These are phyloP conservation scores for Coemansia umbellata DNA, from an alignment of 192 early-diverging fungal species.

Conservation along the genomic window DNA sequence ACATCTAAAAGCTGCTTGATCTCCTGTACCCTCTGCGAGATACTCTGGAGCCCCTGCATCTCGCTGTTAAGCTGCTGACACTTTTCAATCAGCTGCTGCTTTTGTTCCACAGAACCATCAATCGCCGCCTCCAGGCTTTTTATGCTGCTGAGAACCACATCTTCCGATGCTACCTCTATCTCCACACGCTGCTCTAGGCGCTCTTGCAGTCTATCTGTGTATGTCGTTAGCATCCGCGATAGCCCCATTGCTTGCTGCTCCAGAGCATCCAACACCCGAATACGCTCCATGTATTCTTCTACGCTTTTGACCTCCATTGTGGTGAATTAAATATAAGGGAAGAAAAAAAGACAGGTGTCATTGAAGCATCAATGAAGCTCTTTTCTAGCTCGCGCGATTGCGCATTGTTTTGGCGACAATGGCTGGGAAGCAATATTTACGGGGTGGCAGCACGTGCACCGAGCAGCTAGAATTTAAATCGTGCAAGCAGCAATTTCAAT, in stretches of 20 bases:
- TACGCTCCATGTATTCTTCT: conserved; percentile 49
- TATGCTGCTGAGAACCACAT: conserved; percentile 25
- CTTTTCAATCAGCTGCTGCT: conserved; percentile 17
- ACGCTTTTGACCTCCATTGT: conserved; percentile 39
- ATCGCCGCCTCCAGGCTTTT: conserved; percentile 13
- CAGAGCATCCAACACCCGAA: conserved; percentile 38
- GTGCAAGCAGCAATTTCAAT: too few relatives aligned
- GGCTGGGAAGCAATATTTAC: too few relatives aligned
- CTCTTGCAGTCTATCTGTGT: conserved; percentile 45
- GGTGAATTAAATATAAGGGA: too few relatives aligned
- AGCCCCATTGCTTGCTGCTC: conserved; percentile 50
- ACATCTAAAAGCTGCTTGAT: conserved; percentile 43
- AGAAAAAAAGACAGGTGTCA: too few relatives aligned
- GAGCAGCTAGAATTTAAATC: too few relatives aligned
- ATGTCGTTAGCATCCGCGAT: conserved; percentile 46
- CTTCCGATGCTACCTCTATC: conserved; percentile 30
- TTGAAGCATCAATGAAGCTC: too few relatives aligned
- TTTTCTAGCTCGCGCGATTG: too few relatives aligned
- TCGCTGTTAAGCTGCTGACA: conserved; percentile 22
- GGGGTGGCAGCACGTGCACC: too few relatives aligned
- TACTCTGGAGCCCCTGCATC: conserved; percentile 17
- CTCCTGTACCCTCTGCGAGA: conserved; percentile 18
- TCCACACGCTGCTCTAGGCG: conserved; percentile 29
- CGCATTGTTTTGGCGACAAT: too few relatives aligned
- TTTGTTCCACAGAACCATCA: conserved; percentile 18